These are phyloP conservation scores for Globisporangium irregulare DNA, from an alignment of 352 stramenopile genomes.

Conservation along the genomic window DNA sequence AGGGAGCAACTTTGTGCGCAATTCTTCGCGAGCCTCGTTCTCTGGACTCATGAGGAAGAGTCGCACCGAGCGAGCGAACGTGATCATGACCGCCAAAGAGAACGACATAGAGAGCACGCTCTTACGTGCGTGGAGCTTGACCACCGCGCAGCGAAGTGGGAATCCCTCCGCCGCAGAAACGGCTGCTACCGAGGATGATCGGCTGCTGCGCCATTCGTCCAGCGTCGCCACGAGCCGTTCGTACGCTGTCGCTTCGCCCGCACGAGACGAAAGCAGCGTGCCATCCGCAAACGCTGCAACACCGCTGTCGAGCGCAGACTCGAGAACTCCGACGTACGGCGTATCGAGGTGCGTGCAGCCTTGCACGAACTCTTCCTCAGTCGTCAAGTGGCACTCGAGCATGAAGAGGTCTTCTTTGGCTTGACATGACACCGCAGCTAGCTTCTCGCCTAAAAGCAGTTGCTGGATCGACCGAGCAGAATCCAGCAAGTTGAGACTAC, in stretches of 20 bases:
- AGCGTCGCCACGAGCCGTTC: conserved; percentile 49
- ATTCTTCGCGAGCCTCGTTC: conserved; percentile 23
- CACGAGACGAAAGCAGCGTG: conserved; percentile 39
- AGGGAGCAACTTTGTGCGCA: conserved; percentile 31
- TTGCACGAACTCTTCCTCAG: conserved; percentile 54
- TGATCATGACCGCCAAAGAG: conserved; percentile 56
- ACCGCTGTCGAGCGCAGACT: conserved; percentile 54
- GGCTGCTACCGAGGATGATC: conserved; percentile 17
- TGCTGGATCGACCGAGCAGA: conserved; percentile 46
- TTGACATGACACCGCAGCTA: conserved; percentile 55
- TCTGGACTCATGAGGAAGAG: conserved; percentile 26
- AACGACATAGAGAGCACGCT: conserved; percentile 53
- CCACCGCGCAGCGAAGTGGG: conserved; percentile 45
- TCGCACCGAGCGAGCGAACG: conserved; percentile 34
- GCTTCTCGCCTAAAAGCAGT: conserved; percentile 55
- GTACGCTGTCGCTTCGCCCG: conserved; percentile 41
- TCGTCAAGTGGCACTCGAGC: conserved; percentile 71
- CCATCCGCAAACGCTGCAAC: conserved; percentile 58
- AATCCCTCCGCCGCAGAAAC: conserved; percentile 41
- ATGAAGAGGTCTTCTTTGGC: conserved; percentile 72
- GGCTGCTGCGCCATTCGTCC: conserved; percentile 53
- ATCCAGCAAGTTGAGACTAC: conserved; percentile 23
- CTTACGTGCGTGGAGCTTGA: conserved; percentile 60
- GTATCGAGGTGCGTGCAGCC: conserved; percentile 44
- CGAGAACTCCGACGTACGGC: conserved; percentile 36